Percentiles rank a stretch among this genome's conserved stretches.
These are phyloP conservation scores for Syzygium aqueum DNA, from an alignment of 345 rosid species.

Conservation along the genomic window DNA sequence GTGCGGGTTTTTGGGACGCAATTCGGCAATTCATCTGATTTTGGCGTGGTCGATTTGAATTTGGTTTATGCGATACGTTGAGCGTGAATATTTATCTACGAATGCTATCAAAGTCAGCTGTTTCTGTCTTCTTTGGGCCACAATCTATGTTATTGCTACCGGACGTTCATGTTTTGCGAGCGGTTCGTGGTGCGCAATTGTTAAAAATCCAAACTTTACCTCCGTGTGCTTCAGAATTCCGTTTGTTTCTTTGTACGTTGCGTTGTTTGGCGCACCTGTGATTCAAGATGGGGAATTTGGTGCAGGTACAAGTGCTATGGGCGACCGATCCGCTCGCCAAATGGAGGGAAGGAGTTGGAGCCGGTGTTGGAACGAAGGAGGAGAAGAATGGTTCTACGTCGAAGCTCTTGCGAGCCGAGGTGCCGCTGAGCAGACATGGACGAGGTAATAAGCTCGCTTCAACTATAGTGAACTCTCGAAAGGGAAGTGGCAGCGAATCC, in stretches of 20 bases:
- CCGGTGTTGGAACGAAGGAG: constrained; percentile 17
- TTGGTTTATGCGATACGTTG: background rate
- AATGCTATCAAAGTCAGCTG: background rate
- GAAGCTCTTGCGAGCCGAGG: constrained; percentile 58
- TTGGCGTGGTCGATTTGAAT: background rate
- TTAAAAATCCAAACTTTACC: background rate
- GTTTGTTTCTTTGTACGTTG: background rate
- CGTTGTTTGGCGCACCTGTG: background rate
- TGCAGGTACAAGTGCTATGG: constrained; percentile 70
- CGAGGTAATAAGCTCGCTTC: constrained; percentile 69
- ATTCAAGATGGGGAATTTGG: background rate
- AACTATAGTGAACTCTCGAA: constrained; percentile 52
- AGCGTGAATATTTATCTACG: background rate
- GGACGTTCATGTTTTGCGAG: background rate
- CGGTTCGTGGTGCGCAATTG: background rate
- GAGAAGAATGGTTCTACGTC: constrained; percentile 33
- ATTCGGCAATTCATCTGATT: background rate
- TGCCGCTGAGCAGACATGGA: constrained; percentile 70
- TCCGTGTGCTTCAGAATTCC: background rate
- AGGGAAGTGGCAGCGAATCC: constrained; percentile 1
- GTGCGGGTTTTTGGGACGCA: background rate
- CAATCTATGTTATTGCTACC: background rate
- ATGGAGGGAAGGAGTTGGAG: constrained; percentile 64
- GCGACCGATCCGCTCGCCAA: constrained; percentile 66
- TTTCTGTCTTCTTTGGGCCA: background rate